A percentile compares a stretch with the other conserved stretches of the same genome.
These are phyloP conservation scores for Diversispora epigaea DNA, from an alignment of 192 early-diverging fungal species.

Conservation along the genomic window DNA sequence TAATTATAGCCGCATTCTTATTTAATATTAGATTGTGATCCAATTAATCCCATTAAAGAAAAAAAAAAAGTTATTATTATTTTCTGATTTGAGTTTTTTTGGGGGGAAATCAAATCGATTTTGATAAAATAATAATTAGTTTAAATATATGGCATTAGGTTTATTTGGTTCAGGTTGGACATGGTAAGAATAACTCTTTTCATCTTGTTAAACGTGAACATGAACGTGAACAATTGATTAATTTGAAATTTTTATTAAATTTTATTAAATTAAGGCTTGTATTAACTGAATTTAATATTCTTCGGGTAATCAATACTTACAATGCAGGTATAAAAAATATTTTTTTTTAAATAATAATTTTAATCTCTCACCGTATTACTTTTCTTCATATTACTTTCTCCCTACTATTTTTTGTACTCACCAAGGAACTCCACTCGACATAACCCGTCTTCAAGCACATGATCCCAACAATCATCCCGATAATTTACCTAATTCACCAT, in stretches of 20 bases:
- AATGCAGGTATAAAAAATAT: conserved; percentile 40
- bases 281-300: background rate
- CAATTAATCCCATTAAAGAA: background rate
- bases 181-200: conserved; percentile 34
- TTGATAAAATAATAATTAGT: conserved; percentile 39
- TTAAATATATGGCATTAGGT: conserved; percentile 42
- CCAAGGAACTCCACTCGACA: conserved; percentile 18
- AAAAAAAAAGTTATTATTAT: background rate
- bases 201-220: background rate
- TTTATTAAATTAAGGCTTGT: conserved; percentile 19
- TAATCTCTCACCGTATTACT: too few relatives aligned
- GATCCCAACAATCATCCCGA: conserved; percentile 23
- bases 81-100: conserved; percentile 23
- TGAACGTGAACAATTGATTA: background rate
- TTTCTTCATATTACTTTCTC: background rate
- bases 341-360: background rate
- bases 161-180: conserved; percentile 51
- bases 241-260: background rate
- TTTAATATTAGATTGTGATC: background rate
- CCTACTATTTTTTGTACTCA: background rate
- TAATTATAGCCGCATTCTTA: background rate
- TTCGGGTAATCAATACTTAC: conserved; percentile 42
- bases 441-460: conserved; percentile 15
- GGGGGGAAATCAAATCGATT: too few relatives aligned
- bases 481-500: background rate